phyloP scores from a whole-genome alignment of 345 rosid species.

The Lepidium sativum region DNA sequence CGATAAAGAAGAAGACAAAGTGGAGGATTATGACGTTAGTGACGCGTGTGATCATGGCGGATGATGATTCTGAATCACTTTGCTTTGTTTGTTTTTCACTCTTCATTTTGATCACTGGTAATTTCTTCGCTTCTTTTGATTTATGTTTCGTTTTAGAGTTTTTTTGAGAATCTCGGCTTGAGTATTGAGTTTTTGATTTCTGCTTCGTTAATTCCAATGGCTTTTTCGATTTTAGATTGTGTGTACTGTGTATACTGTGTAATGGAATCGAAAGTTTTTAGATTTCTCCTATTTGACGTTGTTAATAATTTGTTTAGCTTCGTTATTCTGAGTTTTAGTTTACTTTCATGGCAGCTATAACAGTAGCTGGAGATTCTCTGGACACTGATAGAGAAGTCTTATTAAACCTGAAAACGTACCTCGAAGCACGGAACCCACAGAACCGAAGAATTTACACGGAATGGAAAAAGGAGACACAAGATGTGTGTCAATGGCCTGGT shows the following conservation, averaged over 20 bases:
- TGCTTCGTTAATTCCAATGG: not conserved
- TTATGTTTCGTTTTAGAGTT: not conserved
- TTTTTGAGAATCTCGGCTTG: not conserved
- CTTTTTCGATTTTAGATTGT: too few relatives aligned
- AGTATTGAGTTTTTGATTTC: not conserved
- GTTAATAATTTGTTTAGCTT: not conserved
- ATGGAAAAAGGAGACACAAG: constrained; percentile 40
- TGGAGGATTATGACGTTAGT: constrained; percentile 5
- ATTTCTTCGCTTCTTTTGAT: not conserved
- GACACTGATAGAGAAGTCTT: constrained; percentile 52
- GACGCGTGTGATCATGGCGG: constrained; percentile 21
- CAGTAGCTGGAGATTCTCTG: constrained; percentile 56
- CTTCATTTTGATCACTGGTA: constrained; percentile 20
- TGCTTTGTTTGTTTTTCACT: constrained; percentile 16
- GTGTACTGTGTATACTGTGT: too few relatives aligned
- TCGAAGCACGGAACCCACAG: constrained; percentile 38
- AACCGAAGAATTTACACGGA: constrained; percentile 45
- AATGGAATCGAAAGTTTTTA: not conserved
- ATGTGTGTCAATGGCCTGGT: constrained; percentile 68
- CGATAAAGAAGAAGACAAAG: constrained; percentile 4
- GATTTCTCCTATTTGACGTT: not conserved
- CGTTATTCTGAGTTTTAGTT: not conserved
- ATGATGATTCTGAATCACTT: constrained; percentile 18
- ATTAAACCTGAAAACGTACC: constrained; percentile 39
- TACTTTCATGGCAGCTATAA: constrained; percentile 27